A percentile compares a stretch with the other conserved stretches of the same genome.
Conservation (phyloP, 345 rosid genomes). For the Eucalyptus guilfoylei region DNA sequence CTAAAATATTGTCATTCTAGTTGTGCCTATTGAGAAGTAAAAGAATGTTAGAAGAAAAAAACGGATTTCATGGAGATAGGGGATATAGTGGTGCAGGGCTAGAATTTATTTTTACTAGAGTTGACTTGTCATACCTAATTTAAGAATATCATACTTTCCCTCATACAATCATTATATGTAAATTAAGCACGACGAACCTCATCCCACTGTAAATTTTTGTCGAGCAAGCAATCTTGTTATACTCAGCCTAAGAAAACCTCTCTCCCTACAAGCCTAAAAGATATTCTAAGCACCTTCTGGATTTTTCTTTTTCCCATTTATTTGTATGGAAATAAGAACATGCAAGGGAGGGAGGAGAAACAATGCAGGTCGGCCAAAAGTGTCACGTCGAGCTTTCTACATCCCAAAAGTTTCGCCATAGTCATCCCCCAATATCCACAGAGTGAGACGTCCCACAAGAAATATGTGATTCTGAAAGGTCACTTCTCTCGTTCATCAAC, state of each 20-base stretch:
- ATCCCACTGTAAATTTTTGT: not conserved
- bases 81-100: not conserved
- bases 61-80: not conserved
- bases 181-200: not conserved
- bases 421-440: not conserved
- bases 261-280: not conserved
- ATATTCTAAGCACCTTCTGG: not conserved
- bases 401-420: not conserved
- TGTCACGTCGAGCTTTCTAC: not conserved
- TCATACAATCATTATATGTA: not conserved
- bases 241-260: not conserved
- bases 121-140: rapidly evolving
- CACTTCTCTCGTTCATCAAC: not conserved
- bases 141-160: not conserved
- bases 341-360: not conserved
- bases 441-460: not conserved
- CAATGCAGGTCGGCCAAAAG: not conserved
- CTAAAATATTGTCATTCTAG: not conserved
- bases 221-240: not conserved
- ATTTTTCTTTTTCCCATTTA: not conserved
- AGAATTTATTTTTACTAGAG: not conserved
- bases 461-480: not conserved
- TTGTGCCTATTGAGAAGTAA: not conserved
- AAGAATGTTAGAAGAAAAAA: not conserved
- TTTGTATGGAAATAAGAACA: not conserved